Base-by-base conservation (phyloP, 1,284 basidiomycete genomes). In the Marasmius fiardii region DNA sequence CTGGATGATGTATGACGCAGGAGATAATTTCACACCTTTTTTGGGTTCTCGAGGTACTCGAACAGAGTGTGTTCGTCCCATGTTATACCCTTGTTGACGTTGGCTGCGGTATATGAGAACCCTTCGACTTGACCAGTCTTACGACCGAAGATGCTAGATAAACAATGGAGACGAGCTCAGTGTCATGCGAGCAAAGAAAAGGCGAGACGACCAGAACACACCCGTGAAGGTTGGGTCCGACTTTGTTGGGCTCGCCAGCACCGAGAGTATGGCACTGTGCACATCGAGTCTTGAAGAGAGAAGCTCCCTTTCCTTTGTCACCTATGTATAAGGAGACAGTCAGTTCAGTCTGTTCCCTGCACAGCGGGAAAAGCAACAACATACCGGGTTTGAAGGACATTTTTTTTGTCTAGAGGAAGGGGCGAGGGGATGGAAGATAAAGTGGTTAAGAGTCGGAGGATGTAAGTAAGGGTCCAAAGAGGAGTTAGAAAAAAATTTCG, bases 231-330 rank as follows among this genome's bases (percentile, higher is more conserved):
- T 97, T 97, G 60, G 95, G 95, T 60, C 94, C 94, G 62, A 96
- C 93, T 79, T 92, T 92, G 79, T 94, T 82, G 49, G 86, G 79
- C 65, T 90, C 95, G 62, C 92, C 91, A 64, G 83, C 79, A 64
- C 81, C 92, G 65, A 92, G 74, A 63, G 94, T 98, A 77, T 99
- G 96, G 81, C 96, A 99, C 74, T 98, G 95, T 58, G 93, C 93
- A 71, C 96, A 99, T 63, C 95, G 93, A 65, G 93, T 96, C 85
- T 93, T 93, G 88, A 95, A 95, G 70, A 95, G 87, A 72, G 80
- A 77, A 69, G 94, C 94, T 76, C 94, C 94, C 83, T 95, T 96
- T 60, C 65, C 65, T 67, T 86, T 74, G 78, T 96, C 92, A 85
- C 95, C 94, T 94, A 66, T 7, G 53, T 11, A 1, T 11, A 20